Evolutionary conservation across 257 asterid species (phyloP).

Genomic region (Nicotiana knightiana): DNA sequence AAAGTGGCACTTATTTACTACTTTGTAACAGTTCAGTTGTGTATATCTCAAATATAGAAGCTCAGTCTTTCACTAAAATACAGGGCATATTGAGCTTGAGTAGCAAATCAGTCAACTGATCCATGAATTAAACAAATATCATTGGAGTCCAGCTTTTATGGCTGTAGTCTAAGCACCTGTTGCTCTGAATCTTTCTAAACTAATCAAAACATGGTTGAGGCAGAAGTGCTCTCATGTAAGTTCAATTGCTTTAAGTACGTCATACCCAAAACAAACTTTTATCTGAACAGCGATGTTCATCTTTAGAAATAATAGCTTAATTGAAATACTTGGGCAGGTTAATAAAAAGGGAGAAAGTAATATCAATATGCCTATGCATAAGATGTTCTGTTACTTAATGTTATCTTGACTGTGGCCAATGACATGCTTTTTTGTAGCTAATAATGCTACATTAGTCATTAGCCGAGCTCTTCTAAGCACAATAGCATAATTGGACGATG

Average conservation of each 20-base stretch:
- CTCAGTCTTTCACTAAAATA: background rate
- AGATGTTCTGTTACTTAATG: background rate
- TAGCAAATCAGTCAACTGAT: background rate
- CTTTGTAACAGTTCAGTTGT: background rate
- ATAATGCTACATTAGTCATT: background rate
- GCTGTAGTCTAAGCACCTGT: background rate
- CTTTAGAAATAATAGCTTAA: background rate
- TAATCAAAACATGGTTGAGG: slow-evolving; percentile 1
- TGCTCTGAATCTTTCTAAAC: background rate
- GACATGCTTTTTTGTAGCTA: background rate
- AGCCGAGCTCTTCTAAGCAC: background rate
- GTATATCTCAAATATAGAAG: background rate
- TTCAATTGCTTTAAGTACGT: slow-evolving; percentile 1
- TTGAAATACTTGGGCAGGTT: background rate
- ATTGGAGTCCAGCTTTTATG: background rate
- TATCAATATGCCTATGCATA: background rate
- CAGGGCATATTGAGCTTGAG: background rate
- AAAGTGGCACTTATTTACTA: background rate
- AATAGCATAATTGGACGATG: background rate
- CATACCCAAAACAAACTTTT: background rate
- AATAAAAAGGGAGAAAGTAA: background rate
- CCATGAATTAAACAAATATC: background rate
- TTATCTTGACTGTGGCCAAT: background rate
- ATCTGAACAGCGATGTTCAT: background rate
- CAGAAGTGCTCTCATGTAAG: background rate